Evolutionary conservation across 2,329 filamentous ascomycete species (phyloP).

Genomic region (Aspergillus sp.): DNA sequence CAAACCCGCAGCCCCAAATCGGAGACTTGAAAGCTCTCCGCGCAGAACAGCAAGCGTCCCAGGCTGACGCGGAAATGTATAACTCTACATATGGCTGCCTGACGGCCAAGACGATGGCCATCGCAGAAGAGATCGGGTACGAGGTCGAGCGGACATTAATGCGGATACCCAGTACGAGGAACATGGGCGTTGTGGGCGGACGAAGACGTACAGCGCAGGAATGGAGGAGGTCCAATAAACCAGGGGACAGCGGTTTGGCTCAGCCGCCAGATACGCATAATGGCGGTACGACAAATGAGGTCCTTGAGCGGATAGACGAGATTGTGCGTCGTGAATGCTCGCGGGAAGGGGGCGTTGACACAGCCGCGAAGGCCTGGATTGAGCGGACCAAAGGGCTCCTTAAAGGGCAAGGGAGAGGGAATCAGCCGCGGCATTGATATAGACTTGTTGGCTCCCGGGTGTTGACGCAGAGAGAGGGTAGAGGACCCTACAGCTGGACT

Average conservation of each 20-base stretch:
- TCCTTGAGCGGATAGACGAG: slow-evolving; percentile 51
- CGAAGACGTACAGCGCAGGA: slow-evolving; percentile 13
- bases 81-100: slow-evolving; percentile 74
- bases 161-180: slow-evolving; percentile 84
- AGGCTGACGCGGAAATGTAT: slow-evolving; percentile 24
- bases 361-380: slow-evolving; percentile 43
- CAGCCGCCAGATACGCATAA: slow-evolving; percentile 27
- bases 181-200: slow-evolving; percentile 69
- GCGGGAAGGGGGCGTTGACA: slow-evolving; percentile 35
- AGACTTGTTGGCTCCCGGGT: too few species aligned
- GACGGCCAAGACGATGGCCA: slow-evolving; percentile 62
- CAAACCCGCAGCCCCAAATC: slow-evolving; percentile 20
- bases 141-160: slow-evolving; percentile 72
- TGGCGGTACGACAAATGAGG: slow-evolving; percentile 50
- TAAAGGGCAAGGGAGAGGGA: slow-evolving; percentile 36
- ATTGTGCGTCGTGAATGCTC: slow-evolving; percentile 49
- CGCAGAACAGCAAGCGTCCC: slow-evolving; percentile 22
- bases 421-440: slow-evolving; percentile 7
- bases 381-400: slow-evolving; percentile 41
- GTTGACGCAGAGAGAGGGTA: too few species aligned
- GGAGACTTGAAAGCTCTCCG: slow-evolving; percentile 35
- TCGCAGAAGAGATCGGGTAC: slow-evolving; percentile 67
- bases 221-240: slow-evolving; percentile 12
- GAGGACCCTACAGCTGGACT: too few species aligned
- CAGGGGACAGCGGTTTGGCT: background rate